Evolutionary conservation across 2,329 filamentous ascomycete genomes (phyloP), one percentile per base, ranked within the genome.

Genomic region (Colletotrichum karsti): DNA sequence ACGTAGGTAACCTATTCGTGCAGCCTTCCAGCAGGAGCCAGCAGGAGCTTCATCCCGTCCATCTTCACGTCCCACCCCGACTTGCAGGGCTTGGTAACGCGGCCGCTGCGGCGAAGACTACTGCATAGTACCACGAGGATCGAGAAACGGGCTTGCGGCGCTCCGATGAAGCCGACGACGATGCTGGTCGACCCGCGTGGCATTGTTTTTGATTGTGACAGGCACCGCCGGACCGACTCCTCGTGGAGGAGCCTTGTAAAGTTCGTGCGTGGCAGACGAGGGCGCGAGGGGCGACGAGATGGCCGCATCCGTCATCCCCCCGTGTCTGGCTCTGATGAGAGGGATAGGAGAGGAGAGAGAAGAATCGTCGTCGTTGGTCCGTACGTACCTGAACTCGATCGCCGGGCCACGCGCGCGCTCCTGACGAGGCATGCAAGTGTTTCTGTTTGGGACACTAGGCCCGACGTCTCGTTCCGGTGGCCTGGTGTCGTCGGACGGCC

Each of bases 371-470:
- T 48, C 24, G 24, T 60, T 33, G 18, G 9, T 51, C 20, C 10
- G 51, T 33, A 24, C 26, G 63, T 51, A 22, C 42, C 63, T 67
- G 51, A 37, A 44, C 18, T 64, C 48, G 61, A 53, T 59, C 33
- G 30, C 35, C 46, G 35, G 10, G n/a, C 42, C 56, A 50, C 61
- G 44, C 35, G 33, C 61, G 44, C 35, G 33, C 61, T 53, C 28
- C n/a, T 28, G 24, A 24, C 5, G 22, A 33, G 37, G 51, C 26
- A 63, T 56, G 50, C 13, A 51, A 30, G 15, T 42, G 58, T 63
- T 33, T 67, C 35, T 63, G 30, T 63, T 51, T 22, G 59, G 63
- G 26, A 56, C 50, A 48, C 41, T 28, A 63, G 50, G 35, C 53
- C 63, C 35, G 58, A 50, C n/a, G 37, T 57, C 24, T 67, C 50